Conservation (phyloP, 441 rosid species). For the Arabidopsis hybrid region DNA sequence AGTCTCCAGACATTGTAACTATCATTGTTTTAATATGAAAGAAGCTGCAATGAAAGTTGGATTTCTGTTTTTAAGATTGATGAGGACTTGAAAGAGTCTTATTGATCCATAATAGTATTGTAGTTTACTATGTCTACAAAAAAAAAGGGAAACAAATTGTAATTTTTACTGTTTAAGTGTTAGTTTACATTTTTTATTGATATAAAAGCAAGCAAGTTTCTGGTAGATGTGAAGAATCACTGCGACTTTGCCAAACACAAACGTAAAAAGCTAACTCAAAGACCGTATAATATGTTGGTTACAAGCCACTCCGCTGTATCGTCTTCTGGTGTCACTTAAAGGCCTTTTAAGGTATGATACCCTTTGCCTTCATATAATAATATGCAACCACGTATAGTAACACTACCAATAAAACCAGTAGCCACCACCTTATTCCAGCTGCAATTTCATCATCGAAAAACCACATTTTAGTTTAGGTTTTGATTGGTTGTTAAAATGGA, state of each 20-base stretch:
- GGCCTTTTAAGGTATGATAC: slow-evolving; percentile 24
- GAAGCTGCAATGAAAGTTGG: background rate
- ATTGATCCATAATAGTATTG: background rate
- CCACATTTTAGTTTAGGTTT: slow-evolving; percentile 23
- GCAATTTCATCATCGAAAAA: slow-evolving; percentile 29
- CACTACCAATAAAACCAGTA: slow-evolving; percentile 15
- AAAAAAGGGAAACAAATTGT: background rate
- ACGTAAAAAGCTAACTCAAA: slow-evolving; percentile 1
- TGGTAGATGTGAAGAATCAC: background rate
- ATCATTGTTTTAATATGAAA: slow-evolving; percentile 10
- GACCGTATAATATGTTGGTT: background rate
- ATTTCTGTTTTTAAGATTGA: background rate
- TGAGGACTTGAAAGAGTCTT: slow-evolving; percentile 1
- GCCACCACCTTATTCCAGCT: slow-evolving; percentile 35
- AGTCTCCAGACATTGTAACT: slow-evolving; percentile 35
- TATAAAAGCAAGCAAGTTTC: slow-evolving; percentile 24
- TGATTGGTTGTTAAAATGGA: slow-evolving; percentile 6
- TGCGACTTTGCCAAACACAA: slow-evolving; percentile 1
- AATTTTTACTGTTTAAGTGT: background rate
- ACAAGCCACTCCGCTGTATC: background rate
- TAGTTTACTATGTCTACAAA: slow-evolving; percentile 1
- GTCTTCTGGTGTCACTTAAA: slow-evolving; percentile 3
- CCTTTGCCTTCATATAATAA: slow-evolving; percentile 35
- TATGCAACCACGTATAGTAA: slow-evolving; percentile 39
- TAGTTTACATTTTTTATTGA: slow-evolving; percentile 24